These are phyloP conservation scores for Fusarium abutilonis DNA, from an alignment of 2,329 filamentous ascomycete genomes.

Conservation along the genomic window DNA sequence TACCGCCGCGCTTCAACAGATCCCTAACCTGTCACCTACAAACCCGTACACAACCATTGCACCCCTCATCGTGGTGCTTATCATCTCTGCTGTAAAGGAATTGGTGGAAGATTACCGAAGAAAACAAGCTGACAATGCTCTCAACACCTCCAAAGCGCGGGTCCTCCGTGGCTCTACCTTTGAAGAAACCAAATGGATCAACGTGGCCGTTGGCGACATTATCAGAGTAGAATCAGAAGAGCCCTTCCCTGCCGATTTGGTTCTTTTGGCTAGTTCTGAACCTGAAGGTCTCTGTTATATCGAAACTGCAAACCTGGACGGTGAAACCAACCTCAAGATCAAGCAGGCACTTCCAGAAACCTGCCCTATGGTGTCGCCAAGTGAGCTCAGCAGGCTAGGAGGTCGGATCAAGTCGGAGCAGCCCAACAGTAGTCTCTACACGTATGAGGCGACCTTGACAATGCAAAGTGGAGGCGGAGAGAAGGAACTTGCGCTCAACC, in stretches of 20 bases:
- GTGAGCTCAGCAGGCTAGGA: constrained; percentile 84
- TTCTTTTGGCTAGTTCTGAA: constrained; percentile 92
- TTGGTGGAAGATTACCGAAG: constrained; percentile 92
- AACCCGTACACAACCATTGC: constrained; percentile 97
- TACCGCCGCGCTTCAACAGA: constrained; percentile 92
- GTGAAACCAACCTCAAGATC: constrained; percentile 98
- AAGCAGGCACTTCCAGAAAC: constrained; percentile 98
- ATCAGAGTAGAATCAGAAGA: constrained; percentile 93
- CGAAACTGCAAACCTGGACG: constrained; percentile 96
- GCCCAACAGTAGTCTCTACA: constrained; percentile 97
- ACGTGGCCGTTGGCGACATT: constrained; percentile 91
- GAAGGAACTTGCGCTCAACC: constrained; percentile 88
- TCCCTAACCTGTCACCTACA: constrained; percentile 92
- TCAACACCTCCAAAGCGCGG: constrained; percentile 88
- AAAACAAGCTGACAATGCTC: constrained; percentile 82
- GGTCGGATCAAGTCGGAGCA: constrained; percentile 93
- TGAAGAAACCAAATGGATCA: constrained; percentile 90
- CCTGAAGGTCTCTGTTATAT: constrained; percentile 98
- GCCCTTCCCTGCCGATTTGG: constrained; percentile 92
- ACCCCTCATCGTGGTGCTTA: constrained; percentile 86
- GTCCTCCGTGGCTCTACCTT: constrained; percentile 87
- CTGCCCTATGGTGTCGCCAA: constrained; percentile 83
- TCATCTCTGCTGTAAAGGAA: constrained; percentile 97
- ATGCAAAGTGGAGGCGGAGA: constrained; percentile 91
- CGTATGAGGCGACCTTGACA: constrained; percentile 94